Base-by-base conservation (phyloP, 768 basidiomycete genomes). In the Xerocomus spinulosus region DNA sequence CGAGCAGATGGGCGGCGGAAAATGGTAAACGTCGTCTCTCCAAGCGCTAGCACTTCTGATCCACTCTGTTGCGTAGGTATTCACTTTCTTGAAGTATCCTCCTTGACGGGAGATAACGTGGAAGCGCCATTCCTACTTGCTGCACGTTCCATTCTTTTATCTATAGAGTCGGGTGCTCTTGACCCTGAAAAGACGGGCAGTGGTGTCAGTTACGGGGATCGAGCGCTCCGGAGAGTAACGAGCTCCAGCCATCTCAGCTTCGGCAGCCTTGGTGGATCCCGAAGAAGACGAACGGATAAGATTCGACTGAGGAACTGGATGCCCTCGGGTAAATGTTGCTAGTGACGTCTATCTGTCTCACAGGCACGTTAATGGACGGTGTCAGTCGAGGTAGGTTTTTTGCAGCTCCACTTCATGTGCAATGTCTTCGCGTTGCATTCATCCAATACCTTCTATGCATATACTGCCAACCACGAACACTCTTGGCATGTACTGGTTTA, bases 131-230 rank as follows among this genome's bases (percentile, higher is more conserved):
- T 99, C 69, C 70, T 90, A 40, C 73, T 89, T 36, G 84, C 88
- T 18, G 89, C 92, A 24, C 82, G 92, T 45, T 85, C 89, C 8
- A 92, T 96, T 54, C 74, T 97, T 46, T 75, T 93, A 20, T 81
- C 90, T 18, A 92, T 97, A 58, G 94, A 97, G 68, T 87, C 90
- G 14, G 93, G 92, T 23, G 74, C 75, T 14, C 77, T 97, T 32
- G 92, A 97, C 68, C 95, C 95, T 34, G 94, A 97, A 70, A 87
- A 89, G 62, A 81, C 90, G 14, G 95, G 92, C 1, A 93, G 90
- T 52, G 96, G 96, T 18, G 92, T 99, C 37, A 92, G 88, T 60
- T 99, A 96, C 62, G 96, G 96, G 9, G 96, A 97, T 66, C 79
- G 96, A 50, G 88, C 92, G 20, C 74, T 98, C 26, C 79, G 92